A percentile compares a stretch with the other conserved stretches of the same genome.
phyloP scores from a whole-genome alignment of 2,329 filamentous ascomycete species.

The Cyphellophora europaea region DNA sequence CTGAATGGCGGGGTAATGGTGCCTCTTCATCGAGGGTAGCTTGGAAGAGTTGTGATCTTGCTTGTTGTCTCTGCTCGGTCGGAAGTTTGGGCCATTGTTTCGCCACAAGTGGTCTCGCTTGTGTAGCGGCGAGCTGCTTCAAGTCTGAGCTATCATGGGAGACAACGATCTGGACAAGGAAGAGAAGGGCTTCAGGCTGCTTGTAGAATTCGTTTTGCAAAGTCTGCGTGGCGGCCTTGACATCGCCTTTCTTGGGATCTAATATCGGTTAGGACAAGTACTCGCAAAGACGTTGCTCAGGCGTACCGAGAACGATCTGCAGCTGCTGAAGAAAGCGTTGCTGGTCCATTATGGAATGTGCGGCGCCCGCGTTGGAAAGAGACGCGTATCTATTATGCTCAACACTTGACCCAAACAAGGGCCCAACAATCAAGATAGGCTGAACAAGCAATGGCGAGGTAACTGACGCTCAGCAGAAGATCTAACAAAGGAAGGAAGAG shows the following conservation, averaged over 20 bases:
- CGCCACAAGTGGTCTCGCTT: slow-evolving; percentile 69
- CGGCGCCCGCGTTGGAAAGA: too few species aligned
- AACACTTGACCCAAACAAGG: too few species aligned
- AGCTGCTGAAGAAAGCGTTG: slow-evolving; percentile 79
- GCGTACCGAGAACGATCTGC: slow-evolving; percentile 68
- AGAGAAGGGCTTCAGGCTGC: slow-evolving; percentile 71
- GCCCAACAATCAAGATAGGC: too few species aligned
- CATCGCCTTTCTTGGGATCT: slow-evolving; percentile 65
- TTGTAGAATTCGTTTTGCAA: slow-evolving; percentile 92
- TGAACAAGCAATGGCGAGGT: too few species aligned
- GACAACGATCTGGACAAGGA: slow-evolving; percentile 80
- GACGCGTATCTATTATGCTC: too few species aligned
- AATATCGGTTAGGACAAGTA: slow-evolving; percentile 1
- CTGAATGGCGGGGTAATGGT: slow-evolving; percentile 70
- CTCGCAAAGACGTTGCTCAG: slow-evolving; percentile 44
- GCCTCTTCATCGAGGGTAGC: slow-evolving; percentile 72
- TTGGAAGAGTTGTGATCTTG: slow-evolving; percentile 75
- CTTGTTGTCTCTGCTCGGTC: slow-evolving; percentile 65
- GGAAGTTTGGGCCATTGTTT: slow-evolving; percentile 78
- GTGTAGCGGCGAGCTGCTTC: slow-evolving; percentile 84
- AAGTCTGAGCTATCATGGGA: slow-evolving; percentile 63
- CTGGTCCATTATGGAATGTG: slow-evolving; percentile 67
- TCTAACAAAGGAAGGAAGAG: too few species aligned
- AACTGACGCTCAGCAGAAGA: too few species aligned
- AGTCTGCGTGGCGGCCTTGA: slow-evolving; percentile 82